These are phyloP conservation scores for Alternaria triticina DNA, from an alignment of 2,329 filamentous ascomycete genomes.

Conservation along the genomic window DNA sequence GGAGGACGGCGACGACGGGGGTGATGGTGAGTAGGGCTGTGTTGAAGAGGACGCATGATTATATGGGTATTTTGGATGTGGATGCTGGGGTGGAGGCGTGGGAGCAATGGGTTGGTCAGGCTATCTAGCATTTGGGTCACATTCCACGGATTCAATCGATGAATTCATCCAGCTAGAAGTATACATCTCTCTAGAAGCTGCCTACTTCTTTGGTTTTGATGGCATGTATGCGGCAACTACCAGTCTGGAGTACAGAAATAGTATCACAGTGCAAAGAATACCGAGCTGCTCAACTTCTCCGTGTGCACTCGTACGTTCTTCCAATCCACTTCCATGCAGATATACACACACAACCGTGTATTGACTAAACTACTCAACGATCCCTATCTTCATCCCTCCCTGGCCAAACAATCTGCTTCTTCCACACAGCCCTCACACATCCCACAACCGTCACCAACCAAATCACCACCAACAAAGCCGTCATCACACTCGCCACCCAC, in stretches of 20 bases:
- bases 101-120: not conserved
- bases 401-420: slow-evolving; percentile 60
- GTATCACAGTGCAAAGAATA: no score
- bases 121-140: not conserved
- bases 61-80: not conserved
- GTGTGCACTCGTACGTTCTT: no score
- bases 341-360: no score
- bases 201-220: no score
- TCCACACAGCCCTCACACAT: slow-evolving; percentile 58
- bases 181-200: no score
- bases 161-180: no score
- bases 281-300: no score
- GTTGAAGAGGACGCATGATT: not conserved
- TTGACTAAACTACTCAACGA: slow-evolving; percentile 1
- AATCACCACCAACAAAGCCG: slow-evolving; percentile 56
- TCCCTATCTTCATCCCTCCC: slow-evolving; percentile 49
- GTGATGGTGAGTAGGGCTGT: not conserved
- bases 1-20: not conserved
- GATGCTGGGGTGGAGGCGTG: not conserved
- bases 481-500: slow-evolving; percentile 55
- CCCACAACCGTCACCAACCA: slow-evolving; percentile 59
- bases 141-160: no score
- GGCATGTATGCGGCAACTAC: no score
- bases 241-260: no score
- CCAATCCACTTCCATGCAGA: no score